Base-by-base conservation (phyloP, 225 moss, liverwort and hornwort species). In the Pseudoscleropodium purum region DNA sequence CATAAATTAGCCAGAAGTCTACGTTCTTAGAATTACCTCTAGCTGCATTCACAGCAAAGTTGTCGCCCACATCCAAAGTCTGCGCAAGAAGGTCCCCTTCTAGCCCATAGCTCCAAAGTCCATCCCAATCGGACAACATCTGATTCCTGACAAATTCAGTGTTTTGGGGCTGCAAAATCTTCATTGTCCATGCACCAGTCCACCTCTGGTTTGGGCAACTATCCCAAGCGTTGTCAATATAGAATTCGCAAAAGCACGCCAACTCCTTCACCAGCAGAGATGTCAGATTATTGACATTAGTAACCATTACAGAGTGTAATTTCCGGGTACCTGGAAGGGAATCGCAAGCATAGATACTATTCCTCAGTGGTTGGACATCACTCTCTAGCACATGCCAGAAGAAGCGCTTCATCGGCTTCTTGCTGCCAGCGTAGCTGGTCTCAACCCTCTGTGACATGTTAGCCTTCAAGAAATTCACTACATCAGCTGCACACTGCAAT, bases 341-440 rank as follows among this genome's bases (percentile, higher is more conserved):
- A 78, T 78, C 36, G 33, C 54, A 78, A 21, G 54, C 54, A 78
- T 78, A 54, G 54, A 11, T 78, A 78, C 13, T 54, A 54, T 54
- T 78, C 54, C 77, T 0, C 3, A 54, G 20, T 77, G 63, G 63
- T 63, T 63, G 63, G 5, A 63, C 30, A 30, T 63, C 30, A 30
- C 7, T 0, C 15, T 63, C 63, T 63, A 63, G 63, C 3, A 63
- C 30, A 63, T 63, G 30, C 63, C 30, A 63, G 1, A 63, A 63
- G 30, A 63, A 63, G 15, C 30, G 63, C 30, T 63, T 63, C 63
- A 63, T 63, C 0, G 63, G 63, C 30, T 63, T 63, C 3, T 63
- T 63, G 30, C 63, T 63, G 0, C 63, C 15, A 63, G 1, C 3
- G 7, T 63, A 63, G 1, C 0, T 6, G 30, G 30, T 63, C 7